These are phyloP conservation scores for Kodamaea sagamina DNA, from an alignment of 805 yeast species.

Conservation along the genomic window DNA sequence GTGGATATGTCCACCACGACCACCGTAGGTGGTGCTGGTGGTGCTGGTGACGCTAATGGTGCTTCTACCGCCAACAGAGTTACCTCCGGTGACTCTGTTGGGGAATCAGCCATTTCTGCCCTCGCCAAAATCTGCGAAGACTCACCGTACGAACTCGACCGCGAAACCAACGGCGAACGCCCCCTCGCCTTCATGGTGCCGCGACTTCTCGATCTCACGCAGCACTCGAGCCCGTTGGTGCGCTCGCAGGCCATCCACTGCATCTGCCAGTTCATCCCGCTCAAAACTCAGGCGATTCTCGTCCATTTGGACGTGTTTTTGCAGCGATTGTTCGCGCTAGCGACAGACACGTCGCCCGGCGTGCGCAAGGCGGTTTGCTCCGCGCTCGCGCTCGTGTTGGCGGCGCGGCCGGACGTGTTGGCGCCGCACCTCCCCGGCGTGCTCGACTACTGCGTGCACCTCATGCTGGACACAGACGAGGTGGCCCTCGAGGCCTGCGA, in stretches of 20 bases:
- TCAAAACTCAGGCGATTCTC: conserved; percentile 65
- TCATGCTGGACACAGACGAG: conserved; percentile 60
- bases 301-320: conserved; percentile 68
- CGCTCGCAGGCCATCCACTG: conserved; percentile 68
- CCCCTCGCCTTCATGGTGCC: conserved; percentile 73
- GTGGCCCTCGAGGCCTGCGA: conserved; percentile 94
- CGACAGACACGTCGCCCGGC: conserved; percentile 56
- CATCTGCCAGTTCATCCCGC: conserved; percentile 71
- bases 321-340: conserved; percentile 64
- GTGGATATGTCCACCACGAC: no score
- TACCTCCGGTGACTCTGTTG: no score
- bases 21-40: no score
- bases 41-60: no score
- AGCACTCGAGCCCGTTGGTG: conserved; percentile 43
- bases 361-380: conserved; percentile 77
- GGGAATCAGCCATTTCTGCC: conserved; percentile 83
- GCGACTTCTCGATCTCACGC: conserved; percentile 56
- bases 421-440: conserved; percentile 85
- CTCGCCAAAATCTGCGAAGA: conserved; percentile 91
- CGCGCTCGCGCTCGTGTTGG: conserved; percentile 70
- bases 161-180: conserved; percentile 60
- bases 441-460: conserved; percentile 77
- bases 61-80: no score
- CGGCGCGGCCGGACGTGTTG: conserved; percentile 77
- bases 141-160: conserved; percentile 63